A percentile compares a stretch with the other conserved stretches of the same genome.
Conservation (phyloP, 306 rosid species). For the Senna tora region DNA sequence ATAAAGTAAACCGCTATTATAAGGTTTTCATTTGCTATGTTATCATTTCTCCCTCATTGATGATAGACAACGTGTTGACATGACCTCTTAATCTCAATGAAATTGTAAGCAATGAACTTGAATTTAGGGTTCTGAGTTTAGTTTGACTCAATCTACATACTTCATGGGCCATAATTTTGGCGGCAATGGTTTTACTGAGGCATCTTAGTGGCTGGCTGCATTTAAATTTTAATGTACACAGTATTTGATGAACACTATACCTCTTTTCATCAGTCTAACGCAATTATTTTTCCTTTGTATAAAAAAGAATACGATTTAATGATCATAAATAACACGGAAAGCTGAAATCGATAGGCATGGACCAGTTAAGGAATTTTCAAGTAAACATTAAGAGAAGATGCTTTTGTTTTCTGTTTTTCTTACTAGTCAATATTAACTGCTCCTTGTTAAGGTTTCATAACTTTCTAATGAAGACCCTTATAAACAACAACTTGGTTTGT, state of each 20-base stretch:
- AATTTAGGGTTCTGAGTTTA: background rate
- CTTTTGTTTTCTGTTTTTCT: background rate
- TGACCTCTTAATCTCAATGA: background rate
- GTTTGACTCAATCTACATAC: background rate
- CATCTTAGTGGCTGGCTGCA: constrained; percentile 3
- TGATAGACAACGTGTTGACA: background rate
- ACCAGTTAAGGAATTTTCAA: background rate
- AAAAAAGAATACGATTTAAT: constrained; percentile 23
- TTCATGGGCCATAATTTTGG: constrained; percentile 9
- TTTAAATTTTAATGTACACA: background rate
- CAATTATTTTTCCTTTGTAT: background rate
- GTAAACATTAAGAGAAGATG: constrained; percentile 3
- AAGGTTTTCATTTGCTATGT: background rate
- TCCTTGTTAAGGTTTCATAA: background rate
- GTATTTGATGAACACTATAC: background rate
- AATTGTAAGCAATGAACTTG: background rate
- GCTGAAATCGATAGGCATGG: constrained; percentile 19
- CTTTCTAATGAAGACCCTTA: constrained; percentile 5
- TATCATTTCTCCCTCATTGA: background rate
- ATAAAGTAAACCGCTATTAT: background rate
- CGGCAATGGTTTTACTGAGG: background rate
- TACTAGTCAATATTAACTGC: background rate
- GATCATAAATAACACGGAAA: background rate
- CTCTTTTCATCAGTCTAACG: background rate
- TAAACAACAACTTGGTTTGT: constrained; percentile 8